phyloP scores from a whole-genome alignment of 148 eudicot species.

The Drosera capensis region DNA sequence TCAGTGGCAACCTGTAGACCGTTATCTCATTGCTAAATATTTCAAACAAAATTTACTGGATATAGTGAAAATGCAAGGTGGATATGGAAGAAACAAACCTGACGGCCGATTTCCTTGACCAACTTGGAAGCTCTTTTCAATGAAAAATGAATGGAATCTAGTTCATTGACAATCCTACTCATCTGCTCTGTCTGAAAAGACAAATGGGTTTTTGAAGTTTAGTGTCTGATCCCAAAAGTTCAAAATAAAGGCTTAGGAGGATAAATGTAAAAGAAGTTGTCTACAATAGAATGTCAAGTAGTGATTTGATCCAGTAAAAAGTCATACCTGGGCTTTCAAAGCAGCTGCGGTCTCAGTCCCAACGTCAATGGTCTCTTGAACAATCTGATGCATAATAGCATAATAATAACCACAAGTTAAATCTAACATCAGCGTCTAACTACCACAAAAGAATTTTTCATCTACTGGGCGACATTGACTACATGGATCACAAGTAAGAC shows the following conservation, averaged over 20 bases:
- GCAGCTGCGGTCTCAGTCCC: slow-evolving; percentile 82
- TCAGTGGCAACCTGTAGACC: slow-evolving; percentile 89
- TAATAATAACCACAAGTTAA: not conserved
- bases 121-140: slow-evolving; percentile 92
- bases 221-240: not conserved
- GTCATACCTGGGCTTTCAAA: slow-evolving; percentile 66
- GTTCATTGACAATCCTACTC: slow-evolving; percentile 89
- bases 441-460: no score
- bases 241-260: not conserved
- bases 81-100: slow-evolving; percentile 31
- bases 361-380: slow-evolving; percentile 86
- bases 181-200: slow-evolving; percentile 79
- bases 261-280: not conserved
- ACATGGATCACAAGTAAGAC: no score
- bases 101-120: slow-evolving; percentile 95
- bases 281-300: no score
- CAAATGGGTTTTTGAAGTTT: not conserved
- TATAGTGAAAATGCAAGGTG: not conserved
- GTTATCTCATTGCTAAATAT: slow-evolving; percentile 1
- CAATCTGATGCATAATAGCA: slow-evolving; percentile 33
- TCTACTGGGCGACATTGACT: no score
- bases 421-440: no score
- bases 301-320: no score
- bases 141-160: slow-evolving; percentile 92
- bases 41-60: not conserved